phyloP scores from a whole-genome alignment of 176 grass and related monocot species.

The Elymus sibiricus region DNA sequence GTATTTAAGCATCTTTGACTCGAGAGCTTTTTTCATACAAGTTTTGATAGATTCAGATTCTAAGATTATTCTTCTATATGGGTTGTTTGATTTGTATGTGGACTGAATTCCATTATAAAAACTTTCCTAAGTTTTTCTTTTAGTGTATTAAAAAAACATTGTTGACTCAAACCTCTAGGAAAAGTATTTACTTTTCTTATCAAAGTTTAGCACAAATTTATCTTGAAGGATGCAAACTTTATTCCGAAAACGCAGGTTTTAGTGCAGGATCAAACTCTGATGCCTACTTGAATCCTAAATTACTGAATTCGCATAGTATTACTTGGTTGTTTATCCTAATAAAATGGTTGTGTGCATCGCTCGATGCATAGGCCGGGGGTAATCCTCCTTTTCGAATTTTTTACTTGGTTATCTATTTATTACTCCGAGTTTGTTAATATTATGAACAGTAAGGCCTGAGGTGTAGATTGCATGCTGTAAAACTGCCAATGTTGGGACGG shows the following conservation, averaged over 20 bases:
- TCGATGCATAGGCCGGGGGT: too few relatives aligned
- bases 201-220: neutral
- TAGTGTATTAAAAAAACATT: neutral
- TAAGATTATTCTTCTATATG: neutral
- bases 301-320: too few relatives aligned
- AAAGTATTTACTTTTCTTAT: neutral
- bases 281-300: neutral
- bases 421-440: too few relatives aligned
- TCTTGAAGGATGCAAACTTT: neutral
- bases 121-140: neutral
- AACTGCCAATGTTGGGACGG: too few relatives aligned
- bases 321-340: too few relatives aligned
- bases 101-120: neutral
- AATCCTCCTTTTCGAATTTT: too few relatives aligned
- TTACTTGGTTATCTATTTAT: too few relatives aligned
- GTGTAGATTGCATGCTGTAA: too few relatives aligned
- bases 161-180: too few relatives aligned
- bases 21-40: neutral
- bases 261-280: neutral
- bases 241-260: neutral
- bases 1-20: neutral
- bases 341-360: too few relatives aligned
- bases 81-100: neutral
- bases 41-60: neutral
- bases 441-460: too few relatives aligned